Conservation (phyloP, 768 basidiomycete species). For the Pisolithus marmoratus region DNA sequence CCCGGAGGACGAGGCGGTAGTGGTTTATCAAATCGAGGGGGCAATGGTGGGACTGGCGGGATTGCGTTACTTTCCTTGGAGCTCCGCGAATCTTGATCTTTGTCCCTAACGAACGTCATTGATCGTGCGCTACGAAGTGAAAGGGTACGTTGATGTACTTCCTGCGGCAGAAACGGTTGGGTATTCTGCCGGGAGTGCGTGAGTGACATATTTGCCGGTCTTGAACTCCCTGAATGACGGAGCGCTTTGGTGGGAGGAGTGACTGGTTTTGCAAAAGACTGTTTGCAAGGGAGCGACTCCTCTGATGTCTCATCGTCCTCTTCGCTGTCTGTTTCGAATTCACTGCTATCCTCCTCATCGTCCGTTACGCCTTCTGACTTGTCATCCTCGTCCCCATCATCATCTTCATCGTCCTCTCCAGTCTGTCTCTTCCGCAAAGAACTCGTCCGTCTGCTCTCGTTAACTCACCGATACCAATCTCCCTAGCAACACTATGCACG, state of each 20-base stretch:
- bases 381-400: constrained; percentile 41
- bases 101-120: constrained; percentile 27
- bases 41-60: constrained; percentile 38
- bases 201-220: too few species aligned
- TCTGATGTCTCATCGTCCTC: constrained; percentile 7
- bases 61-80: constrained; percentile 32
- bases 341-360: constrained; percentile 34
- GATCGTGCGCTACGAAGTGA: constrained; percentile 47
- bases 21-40: constrained; percentile 33
- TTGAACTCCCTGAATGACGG: neutral
- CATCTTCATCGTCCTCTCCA: constrained; percentile 43
- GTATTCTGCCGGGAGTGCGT: neutral
- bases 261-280: neutral
- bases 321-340: constrained; percentile 24
- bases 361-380: constrained; percentile 40
- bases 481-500: constrained; percentile 74
- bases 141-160: constrained; percentile 28
- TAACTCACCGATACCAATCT: constrained; percentile 78
- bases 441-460: constrained; percentile 76
- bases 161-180: neutral
- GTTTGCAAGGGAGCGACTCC: constrained; percentile 7
- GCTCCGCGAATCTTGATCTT: neutral
- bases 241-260: neutral
- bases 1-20: constrained; percentile 31
- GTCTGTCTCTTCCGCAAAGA: constrained; percentile 62